A percentile compares a stretch with the other conserved stretches of the same genome.
Conservation (phyloP, 2,329 filamentous ascomycete genomes). For the Monilinia vaccinii-corymbosi region DNA sequence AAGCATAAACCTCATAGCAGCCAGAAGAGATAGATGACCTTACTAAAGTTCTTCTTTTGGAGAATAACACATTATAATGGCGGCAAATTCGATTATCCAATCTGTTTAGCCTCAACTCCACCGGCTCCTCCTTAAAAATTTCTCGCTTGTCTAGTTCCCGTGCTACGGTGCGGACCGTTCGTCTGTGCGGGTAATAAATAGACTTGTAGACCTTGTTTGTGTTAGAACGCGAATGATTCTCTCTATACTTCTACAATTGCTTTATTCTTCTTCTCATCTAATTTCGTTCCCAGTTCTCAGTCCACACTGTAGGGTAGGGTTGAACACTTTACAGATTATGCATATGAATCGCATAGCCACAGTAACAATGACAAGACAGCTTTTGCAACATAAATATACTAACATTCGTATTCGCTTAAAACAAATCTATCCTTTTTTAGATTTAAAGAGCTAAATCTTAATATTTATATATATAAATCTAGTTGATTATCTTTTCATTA, state of each 20-base stretch:
- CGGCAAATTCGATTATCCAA: not conserved
- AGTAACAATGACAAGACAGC: too few species aligned
- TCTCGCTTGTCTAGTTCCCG: slow-evolving; percentile 8
- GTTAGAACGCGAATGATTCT: not conserved
- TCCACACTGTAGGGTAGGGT: not conserved
- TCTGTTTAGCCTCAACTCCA: not conserved
- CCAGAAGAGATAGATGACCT: not conserved
- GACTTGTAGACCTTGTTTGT: not conserved
- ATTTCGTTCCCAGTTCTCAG: not conserved
- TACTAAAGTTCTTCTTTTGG: not conserved
- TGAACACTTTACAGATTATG: too few species aligned
- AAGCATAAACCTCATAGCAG: not conserved
- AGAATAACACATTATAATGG: not conserved
- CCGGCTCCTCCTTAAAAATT: slow-evolving; percentile 3
- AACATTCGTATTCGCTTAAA: too few species aligned
- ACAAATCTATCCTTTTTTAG: too few species aligned
- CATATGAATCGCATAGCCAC: too few species aligned
- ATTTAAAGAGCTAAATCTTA: too few species aligned
- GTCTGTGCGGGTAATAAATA: slow-evolving; percentile 2
- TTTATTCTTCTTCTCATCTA: not conserved
- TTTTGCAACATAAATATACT: too few species aligned
- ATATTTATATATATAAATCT: too few species aligned
- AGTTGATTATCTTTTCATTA: too few species aligned
- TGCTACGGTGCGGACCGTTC: slow-evolving; percentile 1
- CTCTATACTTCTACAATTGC: not conserved